Conservation (phyloP, 2,329 filamentous ascomycete genomes). For the Cryphonectria carpinicola region DNA sequence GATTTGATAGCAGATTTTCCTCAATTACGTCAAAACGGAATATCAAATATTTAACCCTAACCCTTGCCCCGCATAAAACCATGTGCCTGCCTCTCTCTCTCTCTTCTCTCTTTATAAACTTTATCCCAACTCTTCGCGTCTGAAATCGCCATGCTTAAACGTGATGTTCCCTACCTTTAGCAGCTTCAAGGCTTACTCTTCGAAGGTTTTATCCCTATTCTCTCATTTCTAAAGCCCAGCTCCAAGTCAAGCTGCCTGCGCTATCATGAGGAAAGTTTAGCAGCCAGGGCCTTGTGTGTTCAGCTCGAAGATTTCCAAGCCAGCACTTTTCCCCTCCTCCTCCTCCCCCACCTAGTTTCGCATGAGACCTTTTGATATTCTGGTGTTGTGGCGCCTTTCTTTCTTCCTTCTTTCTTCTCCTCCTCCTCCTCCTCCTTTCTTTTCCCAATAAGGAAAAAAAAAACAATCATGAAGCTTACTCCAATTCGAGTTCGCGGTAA, state of each 20-base stretch:
- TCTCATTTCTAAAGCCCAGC: neutral
- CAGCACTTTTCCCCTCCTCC: neutral
- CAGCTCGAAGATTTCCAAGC: neutral
- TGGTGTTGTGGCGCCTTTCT: too few relatives aligned
- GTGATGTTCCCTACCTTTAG: neutral
- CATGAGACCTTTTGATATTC: neutral
- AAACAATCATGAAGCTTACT: constrained; percentile 49
- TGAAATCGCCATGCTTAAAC: neutral
- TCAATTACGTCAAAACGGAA: constrained; percentile 10
- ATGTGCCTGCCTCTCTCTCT: neutral
- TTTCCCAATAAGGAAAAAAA: neutral
- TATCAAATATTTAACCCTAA: neutral
- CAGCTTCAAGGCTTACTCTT: neutral
- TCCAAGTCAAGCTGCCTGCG: neutral
- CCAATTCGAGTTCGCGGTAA: constrained; percentile 55
- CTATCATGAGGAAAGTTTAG: neutral
- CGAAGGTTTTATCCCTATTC: neutral
- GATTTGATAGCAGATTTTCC: constrained; percentile 12
- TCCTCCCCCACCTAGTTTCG: neutral
- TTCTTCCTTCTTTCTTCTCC: too few relatives aligned
- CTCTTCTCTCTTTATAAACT: neutral
- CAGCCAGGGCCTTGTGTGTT: neutral
- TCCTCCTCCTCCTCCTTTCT: neutral
- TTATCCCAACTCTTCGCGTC: neutral
- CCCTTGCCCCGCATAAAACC: neutral